phyloP scores from a whole-genome alignment of 805 yeast species.

The Wickerhamiella sergipiensis region DNA sequence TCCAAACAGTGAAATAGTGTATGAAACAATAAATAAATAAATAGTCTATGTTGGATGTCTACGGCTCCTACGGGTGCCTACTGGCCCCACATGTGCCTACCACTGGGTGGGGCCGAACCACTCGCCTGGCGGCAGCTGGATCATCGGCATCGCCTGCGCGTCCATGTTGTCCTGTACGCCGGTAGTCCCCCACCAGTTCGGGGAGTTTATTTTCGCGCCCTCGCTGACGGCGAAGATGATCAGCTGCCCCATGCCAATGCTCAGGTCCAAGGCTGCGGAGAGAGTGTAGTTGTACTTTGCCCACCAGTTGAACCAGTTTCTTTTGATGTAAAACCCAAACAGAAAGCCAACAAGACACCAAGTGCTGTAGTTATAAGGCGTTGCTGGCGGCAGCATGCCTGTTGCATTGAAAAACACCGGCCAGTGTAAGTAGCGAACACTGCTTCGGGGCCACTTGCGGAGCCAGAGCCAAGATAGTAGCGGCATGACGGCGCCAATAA shows the following conservation, averaged over 20 bases:
- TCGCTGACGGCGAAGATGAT: conserved; percentile 41
- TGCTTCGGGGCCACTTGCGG: conserved; percentile 29
- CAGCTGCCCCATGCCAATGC: conserved; percentile 50
- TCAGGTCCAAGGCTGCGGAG: conserved; percentile 53
- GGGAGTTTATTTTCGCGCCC: conserved; percentile 28
- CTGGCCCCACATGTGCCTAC: no score
- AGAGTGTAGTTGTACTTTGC: conserved; percentile 57
- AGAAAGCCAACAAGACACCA: conserved; percentile 41
- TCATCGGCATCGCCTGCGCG: conserved; percentile 22
- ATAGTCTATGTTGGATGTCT: no score
- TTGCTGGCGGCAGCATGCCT: conserved; percentile 62
- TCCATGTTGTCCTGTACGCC: conserved; percentile 30
- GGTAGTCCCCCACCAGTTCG: conserved; percentile 58
- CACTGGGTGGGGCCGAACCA: conserved; percentile 36
- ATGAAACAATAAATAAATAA: neutral
- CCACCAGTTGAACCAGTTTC: conserved; percentile 56
- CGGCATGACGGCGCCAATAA: conserved; percentile 40
- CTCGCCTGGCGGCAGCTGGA: conserved; percentile 28
- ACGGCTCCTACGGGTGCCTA: no score
- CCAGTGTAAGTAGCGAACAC: conserved; percentile 39
- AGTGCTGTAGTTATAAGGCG: conserved; percentile 50
- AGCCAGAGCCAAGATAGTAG: conserved; percentile 29
- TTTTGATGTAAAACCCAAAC: conserved; percentile 45
- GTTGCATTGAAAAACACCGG: conserved; percentile 51
- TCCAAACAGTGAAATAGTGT: no score